phyloP scores from a whole-genome alignment of 495 filamentous ascomycete genomes.

The Penicillium ucsense region DNA sequence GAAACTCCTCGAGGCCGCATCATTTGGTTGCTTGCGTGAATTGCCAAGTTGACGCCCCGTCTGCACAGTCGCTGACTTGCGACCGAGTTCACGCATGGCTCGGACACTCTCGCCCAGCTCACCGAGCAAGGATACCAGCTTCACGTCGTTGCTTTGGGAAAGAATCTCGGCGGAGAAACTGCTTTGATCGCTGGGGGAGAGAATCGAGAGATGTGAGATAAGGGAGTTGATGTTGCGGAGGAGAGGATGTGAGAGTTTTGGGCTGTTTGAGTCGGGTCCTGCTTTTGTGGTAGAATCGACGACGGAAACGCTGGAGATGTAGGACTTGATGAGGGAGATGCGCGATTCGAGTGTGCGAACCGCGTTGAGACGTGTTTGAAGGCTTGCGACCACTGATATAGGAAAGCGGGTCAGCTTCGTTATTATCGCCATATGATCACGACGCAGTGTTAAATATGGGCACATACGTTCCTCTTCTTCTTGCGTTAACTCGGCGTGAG shows the following conservation, averaged over 20 bases:
- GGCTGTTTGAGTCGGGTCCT: constrained; percentile 12
- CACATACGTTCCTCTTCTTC: constrained; percentile 68
- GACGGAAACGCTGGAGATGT: constrained; percentile 62
- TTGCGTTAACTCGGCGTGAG: constrained; percentile 1
- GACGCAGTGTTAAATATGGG: background rate
- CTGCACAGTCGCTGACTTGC: constrained; percentile 59
- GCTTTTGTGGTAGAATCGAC: constrained; percentile 35
- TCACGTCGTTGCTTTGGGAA: constrained; percentile 68
- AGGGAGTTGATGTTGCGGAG: constrained; percentile 48
- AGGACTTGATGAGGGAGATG: constrained; percentile 70
- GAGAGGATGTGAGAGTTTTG: constrained; percentile 36
- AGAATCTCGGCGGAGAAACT: constrained; percentile 53
- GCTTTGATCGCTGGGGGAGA: constrained; percentile 40
- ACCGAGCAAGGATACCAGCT: constrained; percentile 61
- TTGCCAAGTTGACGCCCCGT: constrained; percentile 22
- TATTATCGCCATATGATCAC: too few relatives aligned
- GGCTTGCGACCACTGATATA: constrained; percentile 49
- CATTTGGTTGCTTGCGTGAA: constrained; percentile 18
- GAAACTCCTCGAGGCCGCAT: constrained; percentile 10
- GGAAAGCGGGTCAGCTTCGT: background rate
- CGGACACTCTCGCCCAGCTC: constrained; percentile 56
- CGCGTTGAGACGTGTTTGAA: constrained; percentile 84
- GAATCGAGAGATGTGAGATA: constrained; percentile 44
- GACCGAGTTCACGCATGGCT: constrained; percentile 58
- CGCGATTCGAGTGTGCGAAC: constrained; percentile 83